These are phyloP conservation scores for Leptomonas pyrrhocoris DNA, from an alignment of 208 protist genomes.

Conservation along the genomic window DNA sequence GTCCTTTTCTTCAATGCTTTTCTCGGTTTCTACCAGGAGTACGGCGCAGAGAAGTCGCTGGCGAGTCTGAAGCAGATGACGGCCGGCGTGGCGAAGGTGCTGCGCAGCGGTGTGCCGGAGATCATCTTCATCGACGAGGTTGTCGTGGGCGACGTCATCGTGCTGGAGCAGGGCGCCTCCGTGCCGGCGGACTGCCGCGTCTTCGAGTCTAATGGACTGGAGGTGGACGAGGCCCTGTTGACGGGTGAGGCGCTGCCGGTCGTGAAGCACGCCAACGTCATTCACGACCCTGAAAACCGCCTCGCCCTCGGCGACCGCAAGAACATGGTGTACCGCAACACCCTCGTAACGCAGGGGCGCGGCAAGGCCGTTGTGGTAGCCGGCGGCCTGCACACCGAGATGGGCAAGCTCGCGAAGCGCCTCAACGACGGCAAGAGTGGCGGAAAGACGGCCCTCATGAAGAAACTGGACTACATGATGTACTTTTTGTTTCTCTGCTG, in stretches of 20 bases:
- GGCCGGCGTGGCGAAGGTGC: slow-evolving; percentile 83
- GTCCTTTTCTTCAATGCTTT: slow-evolving; percentile 88
- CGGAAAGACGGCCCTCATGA: slow-evolving; percentile 80
- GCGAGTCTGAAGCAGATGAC: slow-evolving; percentile 88
- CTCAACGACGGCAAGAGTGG: slow-evolving; percentile 46
- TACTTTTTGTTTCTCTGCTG: slow-evolving; percentile 86
- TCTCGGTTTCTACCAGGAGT: slow-evolving; percentile 91
- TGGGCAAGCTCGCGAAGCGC: slow-evolving; percentile 85
- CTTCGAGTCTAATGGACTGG: slow-evolving; percentile 82
- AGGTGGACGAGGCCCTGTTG: slow-evolving; percentile 93
- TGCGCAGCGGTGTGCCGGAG: slow-evolving; percentile 88
- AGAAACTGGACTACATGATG: slow-evolving; percentile 89
- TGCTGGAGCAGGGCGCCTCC: slow-evolving; percentile 90
- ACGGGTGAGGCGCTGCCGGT: slow-evolving; percentile 93
- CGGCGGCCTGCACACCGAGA: slow-evolving; percentile 82
- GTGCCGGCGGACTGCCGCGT: slow-evolving; percentile 96
- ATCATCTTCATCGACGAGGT: slow-evolving; percentile 95
- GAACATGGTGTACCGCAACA: slow-evolving; percentile 91
- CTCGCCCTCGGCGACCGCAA: slow-evolving; percentile 88
- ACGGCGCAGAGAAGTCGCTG: slow-evolving; percentile 83
- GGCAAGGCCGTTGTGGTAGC: slow-evolving; percentile 80
- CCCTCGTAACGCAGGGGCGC: slow-evolving; percentile 83
- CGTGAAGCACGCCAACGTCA: slow-evolving; percentile 80
- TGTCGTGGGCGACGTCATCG: slow-evolving; percentile 96
- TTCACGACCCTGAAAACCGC: slow-evolving; percentile 70